Evolutionary conservation across 805 yeast genomes (phyloP).

Genomic region (Lachancea kluyveri): DNA sequence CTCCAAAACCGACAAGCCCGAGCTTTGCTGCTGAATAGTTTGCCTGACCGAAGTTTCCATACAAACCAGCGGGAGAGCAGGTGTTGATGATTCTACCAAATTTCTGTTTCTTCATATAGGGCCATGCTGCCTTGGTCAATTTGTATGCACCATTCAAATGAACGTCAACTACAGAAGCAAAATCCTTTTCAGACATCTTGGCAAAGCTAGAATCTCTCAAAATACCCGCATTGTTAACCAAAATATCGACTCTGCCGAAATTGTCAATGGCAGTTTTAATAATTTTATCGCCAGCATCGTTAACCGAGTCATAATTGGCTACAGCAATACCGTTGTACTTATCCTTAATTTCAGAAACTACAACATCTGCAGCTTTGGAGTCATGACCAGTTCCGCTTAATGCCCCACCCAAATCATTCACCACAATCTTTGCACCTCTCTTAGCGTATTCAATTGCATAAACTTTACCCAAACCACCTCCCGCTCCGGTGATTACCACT

Average conservation of each 20-base stretch:
- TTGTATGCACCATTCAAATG: slow-evolving; percentile 87
- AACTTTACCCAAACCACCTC: slow-evolving; percentile 90
- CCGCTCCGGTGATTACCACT: slow-evolving; percentile 93
- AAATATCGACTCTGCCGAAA: slow-evolving; percentile 83
- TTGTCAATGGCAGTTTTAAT: slow-evolving; percentile 78
- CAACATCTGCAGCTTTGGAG: slow-evolving; percentile 76
- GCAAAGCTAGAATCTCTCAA: slow-evolving; percentile 81
- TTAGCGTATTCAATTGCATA: slow-evolving; percentile 84
- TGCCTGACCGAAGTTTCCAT: slow-evolving; percentile 95
- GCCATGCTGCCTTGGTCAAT: slow-evolving; percentile 89
- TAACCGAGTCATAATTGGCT: slow-evolving; percentile 89
- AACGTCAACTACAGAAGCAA: slow-evolving; percentile 73
- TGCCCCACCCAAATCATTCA: slow-evolving; percentile 88
- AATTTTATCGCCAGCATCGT: slow-evolving; percentile 75
- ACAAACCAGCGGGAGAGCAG: slow-evolving; percentile 95
- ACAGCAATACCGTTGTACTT: slow-evolving; percentile 79
- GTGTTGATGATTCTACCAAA: slow-evolving; percentile 89
- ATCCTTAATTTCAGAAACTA: slow-evolving; percentile 71
- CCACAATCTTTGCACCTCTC: slow-evolving; percentile 92
- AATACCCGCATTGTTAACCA: slow-evolving; percentile 94
- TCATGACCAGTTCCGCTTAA: slow-evolving; percentile 67
- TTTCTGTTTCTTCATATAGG: slow-evolving; percentile 72
- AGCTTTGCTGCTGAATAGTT: slow-evolving; percentile 92
- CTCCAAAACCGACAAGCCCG: slow-evolving; percentile 86
- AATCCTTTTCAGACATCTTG: slow-evolving; percentile 79